Conservation (phyloP, 768 basidiomycete species). For the Phaeotremella skinneri region DNA sequence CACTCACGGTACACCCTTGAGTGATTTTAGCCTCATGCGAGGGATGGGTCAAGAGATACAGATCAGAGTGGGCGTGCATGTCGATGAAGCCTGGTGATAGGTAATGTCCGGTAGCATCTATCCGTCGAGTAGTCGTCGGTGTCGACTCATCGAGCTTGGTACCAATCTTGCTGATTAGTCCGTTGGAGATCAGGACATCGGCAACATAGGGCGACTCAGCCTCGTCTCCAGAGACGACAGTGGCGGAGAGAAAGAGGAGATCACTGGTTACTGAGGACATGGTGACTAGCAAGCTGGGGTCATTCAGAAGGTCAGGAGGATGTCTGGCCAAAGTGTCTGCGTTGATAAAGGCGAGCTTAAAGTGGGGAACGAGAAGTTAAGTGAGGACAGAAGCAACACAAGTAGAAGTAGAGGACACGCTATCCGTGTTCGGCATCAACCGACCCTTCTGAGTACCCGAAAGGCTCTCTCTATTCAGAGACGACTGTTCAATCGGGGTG, state of each 20-base stretch:
- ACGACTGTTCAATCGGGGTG: no score
- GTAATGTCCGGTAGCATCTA: slow-evolving; percentile 30
- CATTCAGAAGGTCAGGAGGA: neutral
- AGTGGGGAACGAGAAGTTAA: no score
- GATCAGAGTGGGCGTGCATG: slow-evolving; percentile 48
- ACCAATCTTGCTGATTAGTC: slow-evolving; percentile 32
- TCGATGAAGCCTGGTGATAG: slow-evolving; percentile 49
- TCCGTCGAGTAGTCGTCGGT: neutral
- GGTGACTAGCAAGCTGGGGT: neutral
- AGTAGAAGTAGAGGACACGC: no score
- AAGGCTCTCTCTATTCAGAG: no score
- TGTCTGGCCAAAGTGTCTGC: no score
- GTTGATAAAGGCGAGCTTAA: no score
- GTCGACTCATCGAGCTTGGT: neutral
- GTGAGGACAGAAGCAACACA: no score
- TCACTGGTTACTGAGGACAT: neutral
- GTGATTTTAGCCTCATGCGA: slow-evolving; percentile 44
- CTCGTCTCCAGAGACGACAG: slow-evolving; percentile 37
- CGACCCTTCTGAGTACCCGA: no score
- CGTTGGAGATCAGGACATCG: slow-evolving; percentile 34
- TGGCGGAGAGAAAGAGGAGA: slow-evolving; percentile 34
- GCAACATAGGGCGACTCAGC: slow-evolving; percentile 29
- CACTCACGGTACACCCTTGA: slow-evolving; percentile 48
- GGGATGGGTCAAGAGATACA: slow-evolving; percentile 45
- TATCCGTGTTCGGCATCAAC: no score